These are phyloP conservation scores for Auricularia cornea DNA, from an alignment of 768 basidiomycete genomes.

Conservation along the genomic window DNA sequence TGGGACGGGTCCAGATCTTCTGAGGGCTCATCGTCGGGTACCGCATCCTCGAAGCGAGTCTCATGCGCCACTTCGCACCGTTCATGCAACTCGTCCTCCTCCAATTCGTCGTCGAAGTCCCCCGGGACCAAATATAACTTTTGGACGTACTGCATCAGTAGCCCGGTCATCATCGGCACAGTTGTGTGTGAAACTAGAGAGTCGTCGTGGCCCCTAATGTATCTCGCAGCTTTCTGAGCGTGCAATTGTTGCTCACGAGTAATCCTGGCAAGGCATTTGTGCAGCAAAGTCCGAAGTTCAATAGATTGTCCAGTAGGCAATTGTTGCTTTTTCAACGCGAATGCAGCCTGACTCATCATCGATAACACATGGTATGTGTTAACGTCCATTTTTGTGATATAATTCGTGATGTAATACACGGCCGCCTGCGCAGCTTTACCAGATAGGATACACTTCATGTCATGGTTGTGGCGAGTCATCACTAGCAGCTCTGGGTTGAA, in stretches of 20 bases:
- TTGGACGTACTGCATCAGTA: constrained; percentile 7
- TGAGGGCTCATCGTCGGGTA: too few relatives aligned
- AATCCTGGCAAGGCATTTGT: constrained; percentile 25
- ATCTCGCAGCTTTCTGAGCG: constrained; percentile 26
- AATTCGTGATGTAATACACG: constrained; percentile 29
- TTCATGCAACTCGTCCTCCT: too few relatives aligned
- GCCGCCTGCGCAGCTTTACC: constrained; percentile 27
- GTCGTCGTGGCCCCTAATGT: constrained; percentile 21
- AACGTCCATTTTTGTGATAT: constrained; percentile 27
- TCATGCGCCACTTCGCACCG: not conserved
- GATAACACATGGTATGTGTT: constrained; percentile 22
- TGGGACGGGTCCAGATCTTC: too few relatives aligned
- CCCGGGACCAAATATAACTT: not conserved
- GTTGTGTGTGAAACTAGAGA: constrained; percentile 21
- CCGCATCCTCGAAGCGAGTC: constrained; percentile 1
- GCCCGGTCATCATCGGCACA: constrained; percentile 17
- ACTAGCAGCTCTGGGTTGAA: constrained; percentile 27
- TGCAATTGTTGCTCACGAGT: constrained; percentile 25
- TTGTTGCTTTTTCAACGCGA: not conserved
- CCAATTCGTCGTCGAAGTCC: not conserved
- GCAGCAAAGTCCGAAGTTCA: constrained; percentile 17
- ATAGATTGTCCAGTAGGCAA: not conserved
- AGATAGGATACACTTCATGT: constrained; percentile 27
- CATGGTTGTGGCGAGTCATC: constrained; percentile 27
- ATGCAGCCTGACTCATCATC: constrained; percentile 18